Conservation (phyloP, 441 rosid species). For the Arabidopsis lyrata region DNA sequence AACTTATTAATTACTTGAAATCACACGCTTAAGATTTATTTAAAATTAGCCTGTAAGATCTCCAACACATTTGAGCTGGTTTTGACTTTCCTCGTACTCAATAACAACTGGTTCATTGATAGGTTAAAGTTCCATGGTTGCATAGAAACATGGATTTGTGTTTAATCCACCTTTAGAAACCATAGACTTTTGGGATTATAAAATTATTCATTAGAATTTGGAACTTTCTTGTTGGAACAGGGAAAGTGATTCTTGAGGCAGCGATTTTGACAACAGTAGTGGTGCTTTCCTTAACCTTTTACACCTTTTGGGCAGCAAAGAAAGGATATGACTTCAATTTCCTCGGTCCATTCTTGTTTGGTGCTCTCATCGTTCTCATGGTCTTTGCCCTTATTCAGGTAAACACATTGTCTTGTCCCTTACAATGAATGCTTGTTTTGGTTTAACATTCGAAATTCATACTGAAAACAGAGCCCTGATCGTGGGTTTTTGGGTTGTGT, state of each 20-base stretch:
- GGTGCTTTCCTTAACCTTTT: constrained; percentile 76
- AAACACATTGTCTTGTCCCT: not conserved
- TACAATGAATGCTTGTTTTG: not conserved
- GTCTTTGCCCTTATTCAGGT: constrained; percentile 89
- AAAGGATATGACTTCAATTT: constrained; percentile 90
- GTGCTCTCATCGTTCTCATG: constrained; percentile 69
- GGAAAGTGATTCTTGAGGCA: constrained; percentile 81
- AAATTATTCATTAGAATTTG: not conserved
- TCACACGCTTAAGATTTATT: not conserved
- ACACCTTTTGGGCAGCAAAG: constrained; percentile 94
- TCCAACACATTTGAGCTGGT: constrained; percentile 37
- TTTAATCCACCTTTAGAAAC: not conserved
- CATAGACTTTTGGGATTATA: not conserved
- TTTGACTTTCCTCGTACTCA: constrained; percentile 19
- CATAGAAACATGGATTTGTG: not conserved
- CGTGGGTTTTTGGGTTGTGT: not conserved
- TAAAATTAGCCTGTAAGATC: not conserved
- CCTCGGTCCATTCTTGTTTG: constrained; percentile 92
- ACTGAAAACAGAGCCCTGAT: not conserved
- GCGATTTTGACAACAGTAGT: constrained; percentile 75
- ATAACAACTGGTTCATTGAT: not conserved
- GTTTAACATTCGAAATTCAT: not conserved
- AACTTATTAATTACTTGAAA: constrained; percentile 15
- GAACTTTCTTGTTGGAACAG: constrained; percentile 50
- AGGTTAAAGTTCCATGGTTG: not conserved